Evolutionary conservation across 768 basidiomycete species (phyloP), one percentile per base, ranked within the genome.

Genomic region (Termitomyces sp.): DNA sequence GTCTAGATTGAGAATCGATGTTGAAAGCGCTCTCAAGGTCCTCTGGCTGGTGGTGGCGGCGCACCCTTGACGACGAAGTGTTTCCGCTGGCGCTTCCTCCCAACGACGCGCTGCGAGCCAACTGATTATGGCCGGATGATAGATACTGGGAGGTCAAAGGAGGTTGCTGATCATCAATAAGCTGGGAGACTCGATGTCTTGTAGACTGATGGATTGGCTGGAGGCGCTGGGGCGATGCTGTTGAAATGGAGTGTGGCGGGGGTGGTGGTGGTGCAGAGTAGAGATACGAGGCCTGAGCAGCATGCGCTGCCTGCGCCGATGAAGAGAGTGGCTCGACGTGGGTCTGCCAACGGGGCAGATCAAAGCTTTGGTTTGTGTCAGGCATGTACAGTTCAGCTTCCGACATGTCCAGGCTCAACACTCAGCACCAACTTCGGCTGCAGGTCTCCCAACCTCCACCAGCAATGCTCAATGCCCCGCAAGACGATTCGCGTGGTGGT

Each of bases 281-380:
- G 56, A 72, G 82, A 76, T 69, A 84, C 22, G 77, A 69, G 13
- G 85, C 74, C 42, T 70, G 83, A 37, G 74, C 83, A 12, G 85
- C 76, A 73, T 87, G 85, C 0, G 84, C 81, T 24, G 85, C 57
- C 65, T 72, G 64, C 54, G 72, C 64, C 37, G 74, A 62, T 79
- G 82, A 65, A 67, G 74, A 61, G 71, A 78, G 58, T 81, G 79
- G 61, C 84, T 94, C 68, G 73, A 78, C 64, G 84, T 79, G 71
- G 79, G 86, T 62, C 78, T 74, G 86, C 88, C 82, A 84, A 83
- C 82, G 65, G 80, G 86, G 80, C 82, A 98, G 65, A 75, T 90
- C 89, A 75, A 89, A 92, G 76, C 83, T 84, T 78, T 91, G 88
- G 85, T 89, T 88, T 67, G 85, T 73, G 77, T 83, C 84, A 75